Evolutionary conservation across 2,329 filamentous ascomycete genomes (phyloP), one percentile per base, ranked within the genome.

Genomic region (Teratosphaeria zuluensis): DNA sequence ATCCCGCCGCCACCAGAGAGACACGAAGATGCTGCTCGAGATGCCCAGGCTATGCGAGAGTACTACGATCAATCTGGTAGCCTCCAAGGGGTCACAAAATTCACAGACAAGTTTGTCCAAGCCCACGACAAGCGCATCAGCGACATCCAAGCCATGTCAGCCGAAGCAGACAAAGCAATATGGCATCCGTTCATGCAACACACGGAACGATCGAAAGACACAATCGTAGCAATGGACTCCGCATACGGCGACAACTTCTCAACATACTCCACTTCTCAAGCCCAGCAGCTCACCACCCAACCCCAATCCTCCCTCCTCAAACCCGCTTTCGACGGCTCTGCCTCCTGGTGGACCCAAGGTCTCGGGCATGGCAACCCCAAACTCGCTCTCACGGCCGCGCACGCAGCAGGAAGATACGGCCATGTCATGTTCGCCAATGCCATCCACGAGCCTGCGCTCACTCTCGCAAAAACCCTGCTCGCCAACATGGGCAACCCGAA

Each of bases 111-210:
- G 0, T 76, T 92, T 1, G 70, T 81, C 1, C 63, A 69, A 2
- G 79, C 76, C 14, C 87, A 90, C 57, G 65, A 74, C 1, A 63
- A 75, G 2, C 81, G 88, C 2, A 77, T 90, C 12, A 68, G 76
- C 0, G 75, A 80, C 0, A 73, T 94, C 0, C 80, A 85, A 35
- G 77, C 75, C 1, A 85, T 92, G 81, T 75, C 84, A 0, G 68
- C 74, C 1, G 77, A 80, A 48, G 89, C 90, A 0, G 77, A 84
- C 58, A 70, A 80, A 9, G 77, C 77, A 2, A 90, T 95, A 42
- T 95, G 90, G 90, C 92, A 92, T 65, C 90, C 90, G 0, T 95
- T 95, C 66, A 92, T 89, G 0, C 90, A 95, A 65, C 90, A 95
- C 62, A 83, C 83, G 48, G 78, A 81, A 55, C 76, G 89, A 63